Evolutionary conservation across 176 grass and related monocot genomes (phyloP).

Genomic region (Cenchrus fungigraminus): DNA sequence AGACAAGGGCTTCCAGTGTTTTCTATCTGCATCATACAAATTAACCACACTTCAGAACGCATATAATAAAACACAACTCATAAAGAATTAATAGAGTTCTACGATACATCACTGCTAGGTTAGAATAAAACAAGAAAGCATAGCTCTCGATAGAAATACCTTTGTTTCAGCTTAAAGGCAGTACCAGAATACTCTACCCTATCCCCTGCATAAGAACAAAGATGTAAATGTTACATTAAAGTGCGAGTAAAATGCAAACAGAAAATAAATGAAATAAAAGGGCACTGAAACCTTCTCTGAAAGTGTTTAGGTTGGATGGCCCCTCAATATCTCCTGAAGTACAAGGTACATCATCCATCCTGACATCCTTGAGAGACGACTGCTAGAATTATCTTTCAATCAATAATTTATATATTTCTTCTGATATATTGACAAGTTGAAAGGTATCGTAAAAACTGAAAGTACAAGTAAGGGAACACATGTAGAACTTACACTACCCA

Average conservation of each 20-base stretch:
- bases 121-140: neutral
- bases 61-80: neutral
- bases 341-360: constrained; percentile 34
- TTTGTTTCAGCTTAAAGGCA: neutral
- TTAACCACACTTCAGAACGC: neutral
- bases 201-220: constrained; percentile 51
- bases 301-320: constrained; percentile 56
- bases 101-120: neutral
- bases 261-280: neutral
- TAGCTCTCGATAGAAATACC: constrained; percentile 37
- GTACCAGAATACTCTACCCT: constrained; percentile 58
- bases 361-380: constrained; percentile 43
- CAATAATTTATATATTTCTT: neutral
- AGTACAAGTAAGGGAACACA: constrained; percentile 2
- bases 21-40: neutral
- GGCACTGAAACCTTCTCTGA: constrained; percentile 64
- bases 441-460: neutral
- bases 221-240: constrained; percentile 19
- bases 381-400: constrained; percentile 27
- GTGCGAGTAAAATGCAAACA: neutral
- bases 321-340: constrained; percentile 59
- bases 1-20: neutral
- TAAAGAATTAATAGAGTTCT: neutral
- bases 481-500: constrained; percentile 60
- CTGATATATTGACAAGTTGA: constrained; percentile 8